Evolutionary conservation across 495 filamentous ascomycete species (phyloP), one percentile per base, ranked within the genome.

Genomic region (Annulohypoxylon stygium): DNA sequence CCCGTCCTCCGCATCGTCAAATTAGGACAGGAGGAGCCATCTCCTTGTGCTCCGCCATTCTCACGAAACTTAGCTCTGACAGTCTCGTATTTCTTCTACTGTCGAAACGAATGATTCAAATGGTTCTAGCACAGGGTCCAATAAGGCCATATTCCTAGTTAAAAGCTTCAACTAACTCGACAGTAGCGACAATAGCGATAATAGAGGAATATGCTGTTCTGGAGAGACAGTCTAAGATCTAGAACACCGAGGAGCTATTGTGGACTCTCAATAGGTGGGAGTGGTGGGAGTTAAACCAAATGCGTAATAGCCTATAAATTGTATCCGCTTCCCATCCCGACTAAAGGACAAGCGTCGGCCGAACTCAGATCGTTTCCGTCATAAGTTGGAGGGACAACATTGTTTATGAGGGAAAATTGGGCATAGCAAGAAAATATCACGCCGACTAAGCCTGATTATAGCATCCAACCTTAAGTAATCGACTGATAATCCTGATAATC

Each of bases 1-100:
- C 67, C 59, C 45, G 63, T 74, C 71, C 59, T 74, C 71, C 67
- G 71, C 67, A 67, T 48, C 62, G 41, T 70, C 67, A 36, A 70
- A 70, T 67, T 67, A 39, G 62, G 62, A 51, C 53, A 73, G 60
- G 59, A 63, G 48, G 20, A 61, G 48, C 50, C 33, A 69, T 47
- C 14, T 65, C 65, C 64, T 61, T 61, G 39, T 62, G 26, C 41
- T 50, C 20, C 34, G 53, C 23, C 61, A 14, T 4, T 54, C 34
- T 37, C 33, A 47, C 37, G 45, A 70, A 68, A 51, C 61, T 47
- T 16, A 61, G 41, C 61, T 47, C 12, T 48, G n/a, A 41, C 41
- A 39, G 64, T 30, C 4, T 41, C 39, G 48, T 50, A 14, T 60
- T 39, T 33, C 26, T n/a, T 26, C 2, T 39, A 26, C 37, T 43